phyloP scores from a whole-genome alignment of 2,329 filamentous ascomycete genomes.

The Penicillium sp. region DNA sequence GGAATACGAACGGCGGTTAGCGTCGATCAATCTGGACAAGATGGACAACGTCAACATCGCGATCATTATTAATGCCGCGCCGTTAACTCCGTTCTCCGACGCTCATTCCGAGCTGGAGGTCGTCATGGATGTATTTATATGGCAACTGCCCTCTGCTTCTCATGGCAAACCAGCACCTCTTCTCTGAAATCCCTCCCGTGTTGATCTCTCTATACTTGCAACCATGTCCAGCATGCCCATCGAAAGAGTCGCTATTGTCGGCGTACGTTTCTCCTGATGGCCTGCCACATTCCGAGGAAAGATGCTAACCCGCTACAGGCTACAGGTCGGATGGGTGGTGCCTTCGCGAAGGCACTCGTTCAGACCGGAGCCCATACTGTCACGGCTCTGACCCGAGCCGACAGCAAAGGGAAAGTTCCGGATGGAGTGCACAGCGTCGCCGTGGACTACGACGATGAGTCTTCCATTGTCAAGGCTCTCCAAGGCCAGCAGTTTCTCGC shows the following conservation, averaged over 20 bases:
- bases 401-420: constrained; percentile 43
- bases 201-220: not conserved
- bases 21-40: not conserved
- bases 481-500: constrained; percentile 55
- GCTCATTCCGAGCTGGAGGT: not conserved
- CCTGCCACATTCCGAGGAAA: too few relatives aligned
- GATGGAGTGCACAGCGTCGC: constrained; percentile 41
- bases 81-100: constrained; percentile 2
- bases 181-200: too few relatives aligned
- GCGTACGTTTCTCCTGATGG: constrained; percentile 20
- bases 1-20: constrained; percentile 16
- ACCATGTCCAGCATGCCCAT: constrained; percentile 19
- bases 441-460: constrained; percentile 50
- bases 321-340: constrained; percentile 31
- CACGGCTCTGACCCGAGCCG: constrained; percentile 50
- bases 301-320: constrained; percentile 25
- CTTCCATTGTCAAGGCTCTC: constrained; percentile 50
- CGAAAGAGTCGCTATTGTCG: constrained; percentile 37
- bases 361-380: constrained; percentile 50
- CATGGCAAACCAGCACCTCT: too few relatives aligned
- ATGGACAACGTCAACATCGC: not conserved
- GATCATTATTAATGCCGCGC: constrained; percentile 1
- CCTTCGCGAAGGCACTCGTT: constrained; percentile 41
- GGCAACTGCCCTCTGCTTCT: not conserved
- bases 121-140: not conserved